Conservation (phyloP, 192 early-diverging fungal genomes). For the Backusella psychrophila region DNA sequence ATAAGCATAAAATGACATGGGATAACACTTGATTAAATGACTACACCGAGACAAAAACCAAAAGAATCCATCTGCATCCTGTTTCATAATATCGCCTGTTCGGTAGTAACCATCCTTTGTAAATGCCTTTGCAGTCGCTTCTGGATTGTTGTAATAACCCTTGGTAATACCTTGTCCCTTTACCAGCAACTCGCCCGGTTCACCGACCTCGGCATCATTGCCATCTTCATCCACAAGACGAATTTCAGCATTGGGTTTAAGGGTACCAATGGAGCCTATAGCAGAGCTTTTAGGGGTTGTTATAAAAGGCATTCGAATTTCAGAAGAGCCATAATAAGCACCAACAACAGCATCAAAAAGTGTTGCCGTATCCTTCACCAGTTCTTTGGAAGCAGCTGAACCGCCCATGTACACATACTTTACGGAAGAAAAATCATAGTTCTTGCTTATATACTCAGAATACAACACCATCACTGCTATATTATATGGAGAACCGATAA, state of each 20-base stretch:
- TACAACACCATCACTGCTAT: background rate
- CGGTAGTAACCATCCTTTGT: slow-evolving; percentile 69
- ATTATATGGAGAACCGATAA: background rate
- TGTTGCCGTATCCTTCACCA: background rate
- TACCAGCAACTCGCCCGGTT: slow-evolving; percentile 80
- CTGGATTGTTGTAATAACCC: slow-evolving; percentile 69
- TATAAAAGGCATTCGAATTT: fast-evolving
- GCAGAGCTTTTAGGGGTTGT: background rate
- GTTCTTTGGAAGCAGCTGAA: background rate
- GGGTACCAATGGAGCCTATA: slow-evolving; percentile 31
- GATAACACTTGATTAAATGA: slow-evolving; percentile 85
- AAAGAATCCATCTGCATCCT: slow-evolving; percentile 73
- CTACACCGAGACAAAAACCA: slow-evolving; percentile 81
- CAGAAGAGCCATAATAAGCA: background rate
- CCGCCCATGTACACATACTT: fast-evolving
- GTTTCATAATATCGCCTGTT: slow-evolving; percentile 79
- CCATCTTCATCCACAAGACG: slow-evolving; percentile 44
- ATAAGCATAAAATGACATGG: slow-evolving; percentile 64
- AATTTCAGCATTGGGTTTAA: slow-evolving; percentile 29
- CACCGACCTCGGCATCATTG: slow-evolving; percentile 21
- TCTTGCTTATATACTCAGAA: background rate
- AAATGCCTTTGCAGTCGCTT: slow-evolving; percentile 60
- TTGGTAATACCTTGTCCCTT: slow-evolving; percentile 70
- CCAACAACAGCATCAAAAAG: background rate
- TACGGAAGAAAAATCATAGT: background rate